Percentiles rank a stretch among this genome's conserved stretches.
Evolutionary conservation across 2,329 filamentous ascomycete genomes (phyloP).

Genomic region (Ustilaginoidea virens): DNA sequence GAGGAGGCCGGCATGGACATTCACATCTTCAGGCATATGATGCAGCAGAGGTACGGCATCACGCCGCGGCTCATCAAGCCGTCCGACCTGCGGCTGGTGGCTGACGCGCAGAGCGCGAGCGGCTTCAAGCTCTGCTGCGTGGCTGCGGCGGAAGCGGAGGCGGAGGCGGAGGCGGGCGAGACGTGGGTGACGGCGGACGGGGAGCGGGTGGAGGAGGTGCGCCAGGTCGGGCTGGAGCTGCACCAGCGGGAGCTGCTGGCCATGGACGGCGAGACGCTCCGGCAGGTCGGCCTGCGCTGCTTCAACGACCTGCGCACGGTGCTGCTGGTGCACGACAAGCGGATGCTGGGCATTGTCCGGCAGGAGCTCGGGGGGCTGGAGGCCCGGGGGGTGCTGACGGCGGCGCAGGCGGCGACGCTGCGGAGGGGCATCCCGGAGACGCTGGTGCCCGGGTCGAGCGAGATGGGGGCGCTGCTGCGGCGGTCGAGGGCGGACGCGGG

Average conservation of each 20-base stretch:
- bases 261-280: conserved; percentile 16
- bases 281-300: conserved; percentile 19
- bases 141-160: conserved; percentile 2
- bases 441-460: conserved; percentile 14
- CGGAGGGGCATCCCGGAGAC: conserved; percentile 18
- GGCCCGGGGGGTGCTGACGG: conserved; percentile 11
- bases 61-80: conserved; percentile 19
- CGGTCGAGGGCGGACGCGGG: conserved; percentile 16
- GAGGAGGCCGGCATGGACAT: conserved; percentile 22
- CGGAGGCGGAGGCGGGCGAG: too few species aligned
- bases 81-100: conserved; percentile 16
- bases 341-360: conserved; percentile 23
- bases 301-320: conserved; percentile 26
- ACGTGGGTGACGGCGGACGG: conserved; percentile 8
- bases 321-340: conserved; percentile 25
- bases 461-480: conserved; percentile 11
- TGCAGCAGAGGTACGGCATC: conserved; percentile 12
- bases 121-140: conserved; percentile 17
- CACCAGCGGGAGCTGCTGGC: conserved; percentile 21
- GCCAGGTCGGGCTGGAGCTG: conserved; percentile 23
- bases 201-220: conserved; percentile 17
- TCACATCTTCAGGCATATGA: conserved; percentile 19
- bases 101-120: conserved; percentile 9
- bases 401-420: conserved; percentile 12
- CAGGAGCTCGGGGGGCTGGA: conserved; percentile 17